Evolutionary conservation across 139 green algal genomes (phyloP), one percentile per base, ranked within the genome.

Genomic region (Pleodorina starrii): DNA sequence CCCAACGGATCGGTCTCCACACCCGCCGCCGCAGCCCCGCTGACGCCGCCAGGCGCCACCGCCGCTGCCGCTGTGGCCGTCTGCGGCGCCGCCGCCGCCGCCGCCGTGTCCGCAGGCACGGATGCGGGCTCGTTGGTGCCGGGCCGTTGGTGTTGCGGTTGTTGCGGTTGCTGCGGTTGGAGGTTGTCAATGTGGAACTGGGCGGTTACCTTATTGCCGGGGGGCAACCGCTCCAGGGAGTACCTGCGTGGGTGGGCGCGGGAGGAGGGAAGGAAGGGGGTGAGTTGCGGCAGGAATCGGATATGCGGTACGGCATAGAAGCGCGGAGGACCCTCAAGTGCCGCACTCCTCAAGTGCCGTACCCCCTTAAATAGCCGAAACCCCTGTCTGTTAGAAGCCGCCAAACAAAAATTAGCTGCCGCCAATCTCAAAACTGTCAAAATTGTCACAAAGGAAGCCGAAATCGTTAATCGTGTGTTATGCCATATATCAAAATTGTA

Each of bases 201-300:
- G 0, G 88, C 78, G 0, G 91, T 92, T 36, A 90, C 90, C 35
- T 86, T 87, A n/a, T 60, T 36, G 12, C 91, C 91, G 0, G 82
- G 38, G 6, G 73, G 36, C 60, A 93, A 50, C n/a, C 88, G 91
- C 73, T 93, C 91, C n/a, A 93, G 43, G 0, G 50, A 88, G 84
- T 86, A 92, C 68, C 84, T 90, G 79, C 40, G 72, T 2, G 63
- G 63, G 5, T 16, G 63, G 63, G 29, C 29, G 63, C 4, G 29
- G 63, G 4, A 29, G 63, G 63, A 14, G 6, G 21, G n/a, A n/a
- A n/a, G n/a, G n/a, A n/a, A n/a, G n/a, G n/a, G n/a, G n/a, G n/a
- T n/a, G n/a, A n/a, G n/a, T n/a, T n/a, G n/a, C n/a, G n/a, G n/a
- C n/a, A n/a, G n/a, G n/a, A n/a, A n/a, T n/a, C n/a, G n/a, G n/a